phyloP scores from a whole-genome alignment of 176 grass and related monocot genomes.

The Zoysia japonica region DNA sequence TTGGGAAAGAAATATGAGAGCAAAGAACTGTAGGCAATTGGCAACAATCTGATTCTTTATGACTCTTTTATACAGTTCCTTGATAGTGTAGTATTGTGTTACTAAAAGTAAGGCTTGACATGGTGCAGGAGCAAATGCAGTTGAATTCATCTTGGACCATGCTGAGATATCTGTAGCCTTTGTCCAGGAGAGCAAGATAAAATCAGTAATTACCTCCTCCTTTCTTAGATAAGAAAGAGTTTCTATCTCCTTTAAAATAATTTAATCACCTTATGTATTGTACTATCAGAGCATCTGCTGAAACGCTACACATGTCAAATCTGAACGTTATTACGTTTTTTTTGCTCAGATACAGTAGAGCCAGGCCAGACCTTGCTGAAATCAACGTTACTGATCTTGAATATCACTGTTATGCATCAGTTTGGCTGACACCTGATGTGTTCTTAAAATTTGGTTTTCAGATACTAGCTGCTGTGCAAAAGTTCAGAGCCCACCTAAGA shows the following conservation, averaged over 20 bases:
- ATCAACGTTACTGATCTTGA: neutral
- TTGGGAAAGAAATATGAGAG: neutral
- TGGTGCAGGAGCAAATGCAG: conserved; percentile 85
- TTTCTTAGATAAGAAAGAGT: neutral
- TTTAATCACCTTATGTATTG: neutral
- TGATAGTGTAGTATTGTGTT: neutral
- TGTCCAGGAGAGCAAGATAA: conserved; percentile 85
- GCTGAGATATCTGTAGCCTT: conserved; percentile 94
- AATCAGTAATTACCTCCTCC: conserved; percentile 49
- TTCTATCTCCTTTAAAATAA: neutral
- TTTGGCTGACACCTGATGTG: conserved; percentile 12
- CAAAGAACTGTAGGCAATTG: neutral
- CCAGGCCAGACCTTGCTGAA: neutral
- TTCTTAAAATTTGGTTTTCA: conserved; percentile 26
- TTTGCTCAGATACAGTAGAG: neutral
- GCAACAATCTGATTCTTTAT: neutral
- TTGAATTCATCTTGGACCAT: conserved; percentile 84
- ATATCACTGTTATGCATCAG: neutral
- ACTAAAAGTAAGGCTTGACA: neutral
- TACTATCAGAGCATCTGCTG: neutral
- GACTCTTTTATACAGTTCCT: neutral
- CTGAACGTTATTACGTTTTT: neutral
- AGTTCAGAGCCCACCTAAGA: conserved; percentile 47
- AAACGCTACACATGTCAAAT: neutral
- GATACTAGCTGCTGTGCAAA: conserved; percentile 24